Conservation (phyloP, 164 flowering plant species). For the Warburgia ugandensis region DNA sequence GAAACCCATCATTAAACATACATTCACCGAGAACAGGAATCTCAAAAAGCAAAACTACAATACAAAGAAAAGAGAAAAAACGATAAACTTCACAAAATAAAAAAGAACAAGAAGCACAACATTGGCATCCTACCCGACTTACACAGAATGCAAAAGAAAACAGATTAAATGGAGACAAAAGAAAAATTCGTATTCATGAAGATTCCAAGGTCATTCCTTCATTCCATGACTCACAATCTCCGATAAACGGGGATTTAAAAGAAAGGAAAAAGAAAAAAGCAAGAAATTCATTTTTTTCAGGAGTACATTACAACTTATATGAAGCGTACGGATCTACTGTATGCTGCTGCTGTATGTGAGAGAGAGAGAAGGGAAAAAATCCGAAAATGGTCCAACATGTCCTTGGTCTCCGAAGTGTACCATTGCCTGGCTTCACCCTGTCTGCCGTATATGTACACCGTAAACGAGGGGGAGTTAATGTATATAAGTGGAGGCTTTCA, state of each 20-base stretch:
- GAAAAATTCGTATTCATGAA: background rate
- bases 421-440: slow-evolving; percentile 15
- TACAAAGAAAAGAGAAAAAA: too few species aligned
- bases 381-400: slow-evolving; percentile 2
- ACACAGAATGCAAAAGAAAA: background rate
- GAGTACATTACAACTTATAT: background rate
- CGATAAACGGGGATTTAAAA: background rate
- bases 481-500: background rate
- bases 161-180: background rate
- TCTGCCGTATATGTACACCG: slow-evolving; percentile 11
- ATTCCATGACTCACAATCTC: background rate
- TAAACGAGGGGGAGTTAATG: slow-evolving; percentile 6
- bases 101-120: too few species aligned
- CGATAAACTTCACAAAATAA: too few species aligned
- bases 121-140: background rate
- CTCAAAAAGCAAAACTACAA: too few species aligned
- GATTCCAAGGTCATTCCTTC: slow-evolving; percentile 1
- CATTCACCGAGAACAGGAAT: too few species aligned
- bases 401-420: slow-evolving; percentile 5
- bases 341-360: background rate
- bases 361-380: background rate
- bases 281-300: background rate
- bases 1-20: too few species aligned
- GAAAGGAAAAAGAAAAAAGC: background rate
- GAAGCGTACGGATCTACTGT: slow-evolving; percentile 6